A percentile compares a stretch with the other conserved stretches of the same genome.
phyloP scores from a whole-genome alignment of 176 grass and related monocot species.

The Hsuehochloa calcarea region DNA sequence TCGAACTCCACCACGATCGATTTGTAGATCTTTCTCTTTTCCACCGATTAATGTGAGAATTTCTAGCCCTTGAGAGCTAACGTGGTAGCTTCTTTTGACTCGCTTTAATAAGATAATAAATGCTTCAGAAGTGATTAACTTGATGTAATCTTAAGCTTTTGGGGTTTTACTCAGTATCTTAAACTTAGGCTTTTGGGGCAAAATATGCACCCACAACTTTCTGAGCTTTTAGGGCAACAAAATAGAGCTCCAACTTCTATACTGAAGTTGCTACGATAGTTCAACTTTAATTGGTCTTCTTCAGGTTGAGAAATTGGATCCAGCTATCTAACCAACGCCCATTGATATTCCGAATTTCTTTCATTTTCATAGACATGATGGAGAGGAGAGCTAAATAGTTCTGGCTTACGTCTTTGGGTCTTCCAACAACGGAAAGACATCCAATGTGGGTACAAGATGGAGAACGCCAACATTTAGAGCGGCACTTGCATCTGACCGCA shows the following conservation, averaged over 20 bases:
- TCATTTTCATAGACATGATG: not conserved
- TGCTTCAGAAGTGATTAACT: not conserved
- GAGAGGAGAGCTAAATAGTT: slow-evolving; percentile 29
- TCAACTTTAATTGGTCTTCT: slow-evolving; percentile 7
- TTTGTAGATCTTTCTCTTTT: too few relatives aligned
- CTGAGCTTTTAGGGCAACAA: not conserved
- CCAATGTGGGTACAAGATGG: slow-evolving; percentile 92
- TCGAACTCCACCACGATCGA: too few relatives aligned
- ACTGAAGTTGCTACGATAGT: slow-evolving; percentile 18
- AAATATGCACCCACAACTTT: slow-evolving; percentile 2
- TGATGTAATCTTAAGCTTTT: not conserved
- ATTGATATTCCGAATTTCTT: not conserved
- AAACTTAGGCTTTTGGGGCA: not conserved
- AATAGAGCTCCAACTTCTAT: slow-evolving; percentile 13
- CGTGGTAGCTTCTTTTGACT: too few relatives aligned
- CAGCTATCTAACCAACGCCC: not conserved
- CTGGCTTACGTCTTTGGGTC: slow-evolving; percentile 86
- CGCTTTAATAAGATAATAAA: not conserved
- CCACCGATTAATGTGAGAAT: too few relatives aligned
- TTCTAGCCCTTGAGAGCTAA: too few relatives aligned
- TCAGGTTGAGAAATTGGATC: not conserved
- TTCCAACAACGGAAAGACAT: slow-evolving; percentile 84
- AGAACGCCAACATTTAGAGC: slow-evolving; percentile 91
- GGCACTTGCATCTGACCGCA: slow-evolving; percentile 94
- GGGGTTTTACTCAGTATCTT: not conserved